Evolutionary conservation across 1,139 yeast species (phyloP).

Genomic region (Lodderomyces theae): DNA sequence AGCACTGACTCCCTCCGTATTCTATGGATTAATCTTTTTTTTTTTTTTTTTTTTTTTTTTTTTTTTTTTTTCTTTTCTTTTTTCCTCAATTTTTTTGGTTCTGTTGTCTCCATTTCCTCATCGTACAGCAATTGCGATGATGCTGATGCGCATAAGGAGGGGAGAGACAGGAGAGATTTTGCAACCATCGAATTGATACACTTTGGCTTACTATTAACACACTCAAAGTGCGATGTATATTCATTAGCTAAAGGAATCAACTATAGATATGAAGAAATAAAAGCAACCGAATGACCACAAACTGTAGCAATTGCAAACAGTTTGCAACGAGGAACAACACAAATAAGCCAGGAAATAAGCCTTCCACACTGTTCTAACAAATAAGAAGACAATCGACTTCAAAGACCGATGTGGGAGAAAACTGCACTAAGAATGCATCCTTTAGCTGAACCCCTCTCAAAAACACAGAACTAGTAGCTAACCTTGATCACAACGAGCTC

Average conservation of each 20-base stretch:
- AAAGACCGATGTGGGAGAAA: not conserved
- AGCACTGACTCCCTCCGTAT: too few species aligned
- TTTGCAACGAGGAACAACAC: not conserved
- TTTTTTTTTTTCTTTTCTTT: not conserved
- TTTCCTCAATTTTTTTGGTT: too few species aligned
- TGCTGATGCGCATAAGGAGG: too few species aligned
- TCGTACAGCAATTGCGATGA: not conserved
- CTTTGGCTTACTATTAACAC: too few species aligned
- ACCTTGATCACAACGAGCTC: slow-evolving; percentile 7
- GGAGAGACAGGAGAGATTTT: too few species aligned
- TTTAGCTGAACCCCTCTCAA: not conserved
- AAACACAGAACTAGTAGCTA: not conserved
- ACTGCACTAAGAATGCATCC: not conserved
- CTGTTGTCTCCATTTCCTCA: too few species aligned
- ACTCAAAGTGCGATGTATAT: not conserved
- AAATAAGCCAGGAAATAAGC: not conserved
- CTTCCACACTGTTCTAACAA: not conserved
- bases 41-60: not conserved
- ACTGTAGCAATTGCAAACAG: not conserved
- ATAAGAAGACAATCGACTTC: not conserved
- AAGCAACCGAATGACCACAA: not conserved
- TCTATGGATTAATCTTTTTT: too few species aligned
- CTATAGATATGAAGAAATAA: not conserved
- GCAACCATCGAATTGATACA: too few species aligned
- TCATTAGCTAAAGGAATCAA: not conserved